Evolutionary conservation across 2,329 filamentous ascomycete species (phyloP), one percentile per base, ranked within the genome.

Genomic region (Fusarium sp.): DNA sequence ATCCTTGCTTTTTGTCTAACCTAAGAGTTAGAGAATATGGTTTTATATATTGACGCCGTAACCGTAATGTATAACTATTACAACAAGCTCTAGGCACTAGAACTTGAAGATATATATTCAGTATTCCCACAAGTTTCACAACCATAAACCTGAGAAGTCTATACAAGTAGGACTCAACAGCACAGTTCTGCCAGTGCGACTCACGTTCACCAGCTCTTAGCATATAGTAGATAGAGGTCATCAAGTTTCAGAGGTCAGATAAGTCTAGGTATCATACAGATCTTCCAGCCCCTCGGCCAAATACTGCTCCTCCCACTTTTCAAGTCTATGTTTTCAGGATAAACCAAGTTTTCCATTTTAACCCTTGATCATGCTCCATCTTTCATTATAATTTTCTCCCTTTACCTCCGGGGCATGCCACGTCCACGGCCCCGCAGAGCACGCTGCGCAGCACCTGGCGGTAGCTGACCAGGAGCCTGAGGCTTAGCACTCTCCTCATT

Each of bases 401-500:
- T 75, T 79, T 88, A 96, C 86, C 94, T 88, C 83, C 94, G 90
- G 32, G 96, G 65, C 95, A 98, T 96, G 40, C 94, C 94, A 64
- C 94, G 91, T 72, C 95, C 95, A 76, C 94, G 87, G 68, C 93
- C 94, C 72, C 95, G 89, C 75, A 98, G 85, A 46, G 95, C 96
- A 79, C 96, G 88, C 86, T 98, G 96, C 16, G 96, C 95, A 28
- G 96, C 95, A 75, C 93, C 93, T 2, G 92, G 92, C 9, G 93
- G 93, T 75, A 95, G 86, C 82, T 93, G 88, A 63, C 90, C 89
- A 0, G 96, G 96, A 13, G 91, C 94, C 83, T 97, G 94, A 30
- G 95, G 93, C 82, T 91, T 87, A 78, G 92, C 89, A 79, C 94
- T 97, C 86, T 98, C 95, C 86, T 99, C 94, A 84, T 99, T 99